Percentiles rank a stretch among this genome's conserved stretches.
Evolutionary conservation across 2,329 filamentous ascomycete species (phyloP).

Genomic region (Hymenotorrendiella dingleyae): DNA sequence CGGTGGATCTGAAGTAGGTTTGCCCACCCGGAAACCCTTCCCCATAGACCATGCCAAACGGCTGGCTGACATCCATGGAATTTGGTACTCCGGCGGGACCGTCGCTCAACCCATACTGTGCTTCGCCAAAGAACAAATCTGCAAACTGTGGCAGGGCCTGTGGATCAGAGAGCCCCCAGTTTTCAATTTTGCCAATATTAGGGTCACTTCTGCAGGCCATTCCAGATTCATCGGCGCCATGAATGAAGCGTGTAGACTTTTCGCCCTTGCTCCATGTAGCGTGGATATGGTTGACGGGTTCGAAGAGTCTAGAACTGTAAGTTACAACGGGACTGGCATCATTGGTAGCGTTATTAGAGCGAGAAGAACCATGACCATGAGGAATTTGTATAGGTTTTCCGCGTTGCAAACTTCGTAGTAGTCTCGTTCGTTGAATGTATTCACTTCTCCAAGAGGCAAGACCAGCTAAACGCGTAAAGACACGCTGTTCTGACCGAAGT

Average conservation of each 20-base stretch:
- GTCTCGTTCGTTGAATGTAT: conserved; percentile 80
- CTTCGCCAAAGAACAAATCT: conserved; percentile 67
- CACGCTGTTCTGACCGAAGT: conserved; percentile 66
- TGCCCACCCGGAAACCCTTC: conserved; percentile 82
- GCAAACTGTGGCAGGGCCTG: conserved; percentile 71
- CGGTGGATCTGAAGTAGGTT: conserved; percentile 67
- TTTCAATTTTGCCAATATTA: conserved; percentile 65
- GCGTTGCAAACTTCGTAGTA: conserved; percentile 73
- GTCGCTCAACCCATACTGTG: conserved; percentile 71
- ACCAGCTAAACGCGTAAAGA: conserved; percentile 75
- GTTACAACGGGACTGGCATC: conserved; percentile 70
- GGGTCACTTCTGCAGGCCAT: conserved; percentile 80
- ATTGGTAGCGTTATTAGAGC: conserved; percentile 42
- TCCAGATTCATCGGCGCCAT: conserved; percentile 74
- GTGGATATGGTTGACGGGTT: conserved; percentile 73
- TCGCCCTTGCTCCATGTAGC: conserved; percentile 70
- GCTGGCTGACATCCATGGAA: conserved; percentile 83
- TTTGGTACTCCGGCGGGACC: conserved; percentile 77
- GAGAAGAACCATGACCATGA: conserved; percentile 45
- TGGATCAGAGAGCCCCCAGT: conserved; percentile 75
- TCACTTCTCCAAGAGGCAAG: conserved; percentile 94
- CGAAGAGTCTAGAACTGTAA: conserved; percentile 78
- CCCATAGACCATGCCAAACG: conserved; percentile 75
- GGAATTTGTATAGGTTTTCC: conserved; percentile 67
- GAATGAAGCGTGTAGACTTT: conserved; percentile 71